Evolutionary conservation across 352 stramenopile genomes (phyloP), one percentile per base, ranked within the genome.

Genomic region (Globisporangium parvum): DNA sequence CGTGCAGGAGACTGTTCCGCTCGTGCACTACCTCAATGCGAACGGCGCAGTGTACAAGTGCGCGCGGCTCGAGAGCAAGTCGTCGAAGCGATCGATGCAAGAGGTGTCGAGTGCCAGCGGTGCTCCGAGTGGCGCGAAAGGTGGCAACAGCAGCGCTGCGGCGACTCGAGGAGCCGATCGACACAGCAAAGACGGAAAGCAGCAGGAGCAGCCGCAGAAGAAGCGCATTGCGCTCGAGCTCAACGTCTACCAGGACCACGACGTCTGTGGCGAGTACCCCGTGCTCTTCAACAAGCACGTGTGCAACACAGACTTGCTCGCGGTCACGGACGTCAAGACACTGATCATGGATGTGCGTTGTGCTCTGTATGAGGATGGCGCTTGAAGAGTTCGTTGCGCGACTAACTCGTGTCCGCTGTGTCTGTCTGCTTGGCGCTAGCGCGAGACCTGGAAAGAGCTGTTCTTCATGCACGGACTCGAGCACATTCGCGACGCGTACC

Each of bases 241-340:
- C 17, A 90, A 75, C 49, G 47, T 93, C 57, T 93, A 88, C 54
- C 78, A 90, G 47, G 80, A 90, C 45, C 83, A 90, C 54, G 83
- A 93, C 53, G 73, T 93, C 41, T 93, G 83, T 37, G 80, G 77
- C 14, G 79, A 87, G 35, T 87, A 75, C 39, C 73, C 80, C 1
- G 67, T 89, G 5, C 53, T 91, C 0, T 88, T 82, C 62, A 86
- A 87, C 53, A 79, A 70, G 52, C 52, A 65, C 2, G 55, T 74
- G 11, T 85, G 69, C 58, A 85, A 71, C 37, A 88, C 79, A 0
- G 80, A 93, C 42, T 50, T 93, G 26, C 75, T 69, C 15, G 47
- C 26, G 65, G 69, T 93, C 39, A 91, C 80, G 2, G 80, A 93
- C 41, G 83, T 93, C 57, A 91, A 90, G 51, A 68, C 77, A 31